Percentiles rank a stretch among this genome's conserved stretches.
Evolutionary conservation across 164 flowering plant species (phyloP).

Genomic region (Sedum album): DNA sequence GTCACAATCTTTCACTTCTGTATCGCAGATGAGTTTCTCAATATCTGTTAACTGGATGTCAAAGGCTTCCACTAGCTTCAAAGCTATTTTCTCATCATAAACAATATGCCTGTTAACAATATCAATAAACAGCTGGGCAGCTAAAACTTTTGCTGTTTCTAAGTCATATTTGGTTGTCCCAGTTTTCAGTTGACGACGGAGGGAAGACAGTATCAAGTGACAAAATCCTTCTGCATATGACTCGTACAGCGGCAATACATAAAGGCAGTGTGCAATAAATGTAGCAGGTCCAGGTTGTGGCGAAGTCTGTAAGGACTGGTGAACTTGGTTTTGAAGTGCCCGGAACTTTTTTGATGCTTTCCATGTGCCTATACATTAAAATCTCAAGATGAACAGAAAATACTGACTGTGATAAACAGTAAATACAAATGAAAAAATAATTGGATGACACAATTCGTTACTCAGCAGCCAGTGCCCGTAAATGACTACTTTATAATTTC

Average conservation of each 20-base stretch:
- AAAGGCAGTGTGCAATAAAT: conserved; percentile 62
- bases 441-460: background rate
- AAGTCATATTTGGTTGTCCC: conserved; percentile 27
- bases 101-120: conserved; percentile 29
- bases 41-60: conserved; percentile 44
- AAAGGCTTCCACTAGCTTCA: conserved; percentile 61
- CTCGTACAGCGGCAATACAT: conserved; percentile 54
- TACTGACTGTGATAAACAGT: conserved; percentile 2
- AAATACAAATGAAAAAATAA: background rate
- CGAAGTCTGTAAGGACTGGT: conserved; percentile 36
- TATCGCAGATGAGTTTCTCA: conserved; percentile 31
- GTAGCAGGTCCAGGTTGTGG: conserved; percentile 67
- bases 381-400: background rate
- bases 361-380: conserved; percentile 42
- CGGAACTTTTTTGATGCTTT: conserved; percentile 76
- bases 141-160: conserved; percentile 36
- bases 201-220: conserved; percentile 69
- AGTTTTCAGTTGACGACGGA: conserved; percentile 48
- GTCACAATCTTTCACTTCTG: conserved; percentile 22
- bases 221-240: conserved; percentile 66
- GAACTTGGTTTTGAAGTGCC: conserved; percentile 64
- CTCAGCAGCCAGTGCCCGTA: background rate
- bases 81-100: conserved; percentile 50
- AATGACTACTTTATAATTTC: background rate
- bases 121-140: conserved; percentile 54